Percentiles rank a stretch among this genome's conserved stretches.
phyloP scores from a whole-genome alignment of 2,329 filamentous ascomycete genomes.

The Neonectria magnoliae region DNA sequence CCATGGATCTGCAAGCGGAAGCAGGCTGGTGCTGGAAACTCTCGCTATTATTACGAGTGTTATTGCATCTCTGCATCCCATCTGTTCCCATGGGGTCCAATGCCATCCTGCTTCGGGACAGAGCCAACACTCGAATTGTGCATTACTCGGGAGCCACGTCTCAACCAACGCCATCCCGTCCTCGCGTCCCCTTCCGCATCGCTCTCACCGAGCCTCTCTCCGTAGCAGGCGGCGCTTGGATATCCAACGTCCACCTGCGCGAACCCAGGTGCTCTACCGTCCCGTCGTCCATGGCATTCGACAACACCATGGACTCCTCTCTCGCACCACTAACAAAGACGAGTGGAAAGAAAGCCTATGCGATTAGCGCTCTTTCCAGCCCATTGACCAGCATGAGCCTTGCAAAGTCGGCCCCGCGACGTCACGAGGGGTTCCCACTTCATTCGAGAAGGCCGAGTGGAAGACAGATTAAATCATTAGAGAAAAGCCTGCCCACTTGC shows the following conservation, averaged over 20 bases:
- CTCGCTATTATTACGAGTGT: slow-evolving; percentile 10
- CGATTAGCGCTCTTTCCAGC: slow-evolving; percentile 12
- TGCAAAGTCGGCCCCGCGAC: slow-evolving; percentile 7
- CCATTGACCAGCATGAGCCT: slow-evolving; percentile 11
- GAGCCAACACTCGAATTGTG: not conserved
- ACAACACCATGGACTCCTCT: not conserved
- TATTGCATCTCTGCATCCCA: slow-evolving; percentile 4
- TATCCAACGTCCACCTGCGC: slow-evolving; percentile 13
- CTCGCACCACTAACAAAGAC: not conserved
- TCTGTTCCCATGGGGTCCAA: slow-evolving; percentile 5
- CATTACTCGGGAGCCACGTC: slow-evolving; percentile 3
- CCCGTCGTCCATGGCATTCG: not conserved
- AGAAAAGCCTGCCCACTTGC: slow-evolving; percentile 10
- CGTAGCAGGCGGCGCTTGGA: slow-evolving; percentile 8
- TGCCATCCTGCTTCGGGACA: not conserved
- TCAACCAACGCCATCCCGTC: slow-evolving; percentile 6
- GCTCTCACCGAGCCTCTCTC: slow-evolving; percentile 5
- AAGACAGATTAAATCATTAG: slow-evolving; percentile 21
- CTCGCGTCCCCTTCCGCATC: slow-evolving; percentile 6
- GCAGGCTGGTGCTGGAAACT: slow-evolving; percentile 10
- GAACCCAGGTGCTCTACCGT: not conserved
- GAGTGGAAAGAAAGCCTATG: slow-evolving; percentile 1
- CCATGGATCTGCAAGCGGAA: slow-evolving; percentile 8
- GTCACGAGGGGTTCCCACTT: slow-evolving; percentile 29
- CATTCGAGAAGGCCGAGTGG: slow-evolving; percentile 37